Percentiles rank a stretch among this genome's conserved stretches.
phyloP scores from a whole-genome alignment of 305 asterid genomes.

The Fraxinus albicans region DNA sequence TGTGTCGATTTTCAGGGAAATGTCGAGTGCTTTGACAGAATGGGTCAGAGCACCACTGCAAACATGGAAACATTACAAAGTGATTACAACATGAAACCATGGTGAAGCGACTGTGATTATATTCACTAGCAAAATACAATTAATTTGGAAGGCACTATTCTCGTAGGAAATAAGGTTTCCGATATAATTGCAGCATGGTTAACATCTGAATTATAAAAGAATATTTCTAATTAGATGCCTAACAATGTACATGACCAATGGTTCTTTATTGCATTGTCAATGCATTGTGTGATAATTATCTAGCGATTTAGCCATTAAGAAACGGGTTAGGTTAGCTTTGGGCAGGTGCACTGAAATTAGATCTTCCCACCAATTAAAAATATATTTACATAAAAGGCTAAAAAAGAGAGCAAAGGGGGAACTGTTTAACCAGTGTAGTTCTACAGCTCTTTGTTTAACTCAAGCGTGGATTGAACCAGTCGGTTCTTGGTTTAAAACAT shows the following conservation, averaged over 20 bases:
- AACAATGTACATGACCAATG: neutral
- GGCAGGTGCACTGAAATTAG: neutral
- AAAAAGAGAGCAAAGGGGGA: neutral
- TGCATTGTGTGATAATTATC: neutral
- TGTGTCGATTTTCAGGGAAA: conserved; percentile 86
- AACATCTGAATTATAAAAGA: neutral
- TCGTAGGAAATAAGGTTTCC: neutral
- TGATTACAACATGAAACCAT: conserved; percentile 6
- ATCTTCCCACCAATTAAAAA: neutral
- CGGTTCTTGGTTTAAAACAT: neutral
- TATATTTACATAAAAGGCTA: neutral
- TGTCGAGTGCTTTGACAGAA: conserved; percentile 97
- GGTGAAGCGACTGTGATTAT: neutral
- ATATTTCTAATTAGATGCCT: neutral
- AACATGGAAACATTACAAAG: neutral
- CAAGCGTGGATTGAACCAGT: neutral
- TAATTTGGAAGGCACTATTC: neutral
- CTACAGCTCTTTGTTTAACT: neutral
- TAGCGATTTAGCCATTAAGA: neutral
- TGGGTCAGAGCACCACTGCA: conserved; percentile 94
- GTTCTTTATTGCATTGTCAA: neutral
- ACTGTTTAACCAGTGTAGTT: neutral
- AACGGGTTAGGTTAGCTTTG: neutral
- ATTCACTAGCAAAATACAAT: neutral
- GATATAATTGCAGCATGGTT: neutral